Evolutionary conservation across 108 stramenopile genomes (phyloP).

Genomic region (Parietichytrium sp.): DNA sequence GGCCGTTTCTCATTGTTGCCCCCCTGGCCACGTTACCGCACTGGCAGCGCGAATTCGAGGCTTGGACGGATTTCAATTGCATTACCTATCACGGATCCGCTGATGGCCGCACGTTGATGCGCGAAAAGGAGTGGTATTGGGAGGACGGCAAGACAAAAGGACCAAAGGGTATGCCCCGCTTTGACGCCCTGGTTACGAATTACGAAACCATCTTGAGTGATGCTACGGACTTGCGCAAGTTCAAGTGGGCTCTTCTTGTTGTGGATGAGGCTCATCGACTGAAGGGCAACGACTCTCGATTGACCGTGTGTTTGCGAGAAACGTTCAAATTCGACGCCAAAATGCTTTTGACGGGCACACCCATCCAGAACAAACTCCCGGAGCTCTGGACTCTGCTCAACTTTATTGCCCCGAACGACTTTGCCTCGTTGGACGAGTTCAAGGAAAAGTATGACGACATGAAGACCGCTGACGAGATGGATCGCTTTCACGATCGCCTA

Average conservation of each 20-base stretch:
- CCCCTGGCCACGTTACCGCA: slow-evolving; percentile 87
- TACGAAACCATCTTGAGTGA: slow-evolving; percentile 93
- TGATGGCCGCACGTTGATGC: slow-evolving; percentile 36
- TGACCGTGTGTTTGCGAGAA: slow-evolving; percentile 56
- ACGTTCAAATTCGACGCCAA: slow-evolving; percentile 68
- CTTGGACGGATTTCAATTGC: slow-evolving; percentile 63
- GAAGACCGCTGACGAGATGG: slow-evolving; percentile 88
- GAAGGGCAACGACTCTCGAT: slow-evolving; percentile 80
- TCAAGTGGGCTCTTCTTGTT: slow-evolving; percentile 92
- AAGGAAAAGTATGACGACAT: slow-evolving; percentile 88
- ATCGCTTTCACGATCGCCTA: slow-evolving; percentile 92
- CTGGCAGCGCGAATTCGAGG: slow-evolving; percentile 76
- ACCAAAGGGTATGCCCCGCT: slow-evolving; percentile 69
- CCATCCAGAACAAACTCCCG: slow-evolving; percentile 94
- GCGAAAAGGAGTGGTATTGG: background rate
- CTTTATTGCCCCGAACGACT: slow-evolving; percentile 83
- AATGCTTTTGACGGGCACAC: slow-evolving; percentile 95
- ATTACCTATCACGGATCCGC: slow-evolving; percentile 59
- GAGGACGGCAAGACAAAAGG: slow-evolving; percentile 75
- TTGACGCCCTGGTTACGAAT: slow-evolving; percentile 94
- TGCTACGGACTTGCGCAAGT: slow-evolving; percentile 68
- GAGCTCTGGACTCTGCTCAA: slow-evolving; percentile 93
- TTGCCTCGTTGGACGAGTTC: slow-evolving; percentile 82
- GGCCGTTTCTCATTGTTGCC: slow-evolving; percentile 85
- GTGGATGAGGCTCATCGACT: slow-evolving; percentile 98